phyloP scores from a whole-genome alignment of 257 asterid genomes.

The Ophiorrhiza pumila region DNA sequence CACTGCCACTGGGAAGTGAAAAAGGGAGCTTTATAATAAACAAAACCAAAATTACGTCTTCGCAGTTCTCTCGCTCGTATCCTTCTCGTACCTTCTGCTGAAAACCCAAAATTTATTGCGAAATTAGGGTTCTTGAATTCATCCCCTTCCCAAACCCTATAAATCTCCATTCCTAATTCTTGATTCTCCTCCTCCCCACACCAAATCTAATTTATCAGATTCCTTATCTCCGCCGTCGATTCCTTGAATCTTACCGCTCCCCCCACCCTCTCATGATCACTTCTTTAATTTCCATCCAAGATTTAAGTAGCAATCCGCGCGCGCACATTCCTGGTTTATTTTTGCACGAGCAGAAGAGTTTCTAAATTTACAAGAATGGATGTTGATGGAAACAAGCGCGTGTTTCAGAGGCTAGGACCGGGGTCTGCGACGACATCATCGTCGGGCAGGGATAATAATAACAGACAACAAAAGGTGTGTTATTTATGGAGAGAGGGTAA shows the following conservation, averaged over 20 bases:
- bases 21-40: neutral
- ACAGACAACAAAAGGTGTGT: constrained; percentile 63
- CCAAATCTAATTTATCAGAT: neutral
- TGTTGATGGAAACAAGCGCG: constrained; percentile 67
- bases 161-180: too few relatives aligned
- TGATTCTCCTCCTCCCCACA: neutral
- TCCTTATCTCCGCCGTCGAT: neutral
- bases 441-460: constrained; percentile 26
- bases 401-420: constrained; percentile 61
- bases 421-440: constrained; percentile 36
- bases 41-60: too few relatives aligned
- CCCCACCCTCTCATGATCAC: constrained; percentile 4
- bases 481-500: constrained; percentile 80
- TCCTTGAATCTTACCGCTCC: neutral
- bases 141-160: neutral
- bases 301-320: too few relatives aligned
- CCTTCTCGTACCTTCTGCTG: neutral
- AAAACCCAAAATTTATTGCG: neutral
- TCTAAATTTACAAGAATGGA: constrained; percentile 43
- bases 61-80: neutral
- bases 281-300: neutral
- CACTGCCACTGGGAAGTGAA: too few relatives aligned
- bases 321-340: too few relatives aligned
- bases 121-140: constrained; percentile 21
- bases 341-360: neutral